Evolutionary conservation across 1,284 basidiomycete genomes (phyloP).

Genomic region (Mycena sp.): DNA sequence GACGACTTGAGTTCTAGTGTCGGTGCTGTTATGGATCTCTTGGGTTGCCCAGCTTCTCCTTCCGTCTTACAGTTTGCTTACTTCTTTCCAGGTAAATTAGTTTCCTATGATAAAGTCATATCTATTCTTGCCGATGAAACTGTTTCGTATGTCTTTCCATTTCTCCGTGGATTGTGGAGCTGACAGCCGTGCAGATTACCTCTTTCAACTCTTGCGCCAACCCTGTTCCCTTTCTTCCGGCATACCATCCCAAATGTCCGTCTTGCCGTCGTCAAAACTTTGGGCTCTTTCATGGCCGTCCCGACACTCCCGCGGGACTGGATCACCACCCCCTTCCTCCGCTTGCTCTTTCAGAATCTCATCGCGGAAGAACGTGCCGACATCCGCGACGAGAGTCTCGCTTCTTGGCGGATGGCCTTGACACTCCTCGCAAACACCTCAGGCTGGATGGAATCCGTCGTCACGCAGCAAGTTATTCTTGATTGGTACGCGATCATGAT

Average conservation of each 20-base stretch:
- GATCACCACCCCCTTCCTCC: conserved; percentile 83
- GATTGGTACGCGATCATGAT: conserved; percentile 92
- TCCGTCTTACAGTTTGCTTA: conserved; percentile 11
- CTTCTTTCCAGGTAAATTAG: conserved; percentile 72
- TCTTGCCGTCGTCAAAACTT: conserved; percentile 90
- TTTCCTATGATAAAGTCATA: conserved; percentile 84
- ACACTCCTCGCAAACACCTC: conserved; percentile 57
- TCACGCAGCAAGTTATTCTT: conserved; percentile 64
- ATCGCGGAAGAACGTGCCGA: conserved; percentile 92
- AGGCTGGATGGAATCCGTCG: conserved; percentile 60
- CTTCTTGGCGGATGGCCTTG: conserved; percentile 83
- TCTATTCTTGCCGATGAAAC: conserved; percentile 73
- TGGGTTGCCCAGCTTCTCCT: conserved; percentile 61
- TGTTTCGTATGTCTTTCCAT: conserved; percentile 64
- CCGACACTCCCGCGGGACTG: conserved; percentile 83
- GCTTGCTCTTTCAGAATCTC: conserved; percentile 94
- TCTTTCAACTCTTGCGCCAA: conserved; percentile 84
- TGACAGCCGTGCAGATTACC: conserved; percentile 62
- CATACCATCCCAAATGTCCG: conserved; percentile 97
- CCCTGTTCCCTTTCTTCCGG: conserved; percentile 95
- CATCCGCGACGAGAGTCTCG: conserved; percentile 83
- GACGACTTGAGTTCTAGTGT: conserved; percentile 98
- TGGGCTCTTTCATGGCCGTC: conserved; percentile 88
- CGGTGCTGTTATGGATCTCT: conserved; percentile 96
- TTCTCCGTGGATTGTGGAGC: conserved; percentile 5